Base-by-base conservation (phyloP, 306 rosid genomes). In the Potentilla sterilis region DNA sequence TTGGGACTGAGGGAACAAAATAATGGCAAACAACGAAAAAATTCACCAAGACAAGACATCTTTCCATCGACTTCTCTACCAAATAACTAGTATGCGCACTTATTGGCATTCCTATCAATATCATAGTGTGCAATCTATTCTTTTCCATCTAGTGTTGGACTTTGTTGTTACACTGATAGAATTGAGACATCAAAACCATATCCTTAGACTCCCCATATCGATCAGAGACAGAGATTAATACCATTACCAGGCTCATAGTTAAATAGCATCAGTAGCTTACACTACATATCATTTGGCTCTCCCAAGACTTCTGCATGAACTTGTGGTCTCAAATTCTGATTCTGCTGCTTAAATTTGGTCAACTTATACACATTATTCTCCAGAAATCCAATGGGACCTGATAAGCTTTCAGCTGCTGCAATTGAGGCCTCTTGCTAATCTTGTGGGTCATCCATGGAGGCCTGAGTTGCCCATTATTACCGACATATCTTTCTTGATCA, bases 101-200 rank as follows among this genome's bases (percentile, higher is more conserved):
- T 7, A 35, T 75, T 21, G 72, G 71, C 67, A 15, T 57, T 6
- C 46, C 37, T 16, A 22, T 64, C 70, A 35, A 48, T 40, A 28
- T 61, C 46, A 15, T 61, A 41, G 76, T 70, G 62, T n/a, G n/a
- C 81, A 47, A 38, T 48, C 24, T 48, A 47, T 62, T 74, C 18
- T 55, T 38, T 58, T 70, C 51, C 65, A 7, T 37, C 51, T 66
- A 46, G 84, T 74, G 89, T 75, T 35, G 59, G 71, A 74, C 59
- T 77, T 77, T 67, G 71, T 67, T 74, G 81, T 47, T 80, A 78
- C 74, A 64, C 70, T 68, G 83, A 32, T 54, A 79, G 73, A 18
- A 83, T 75, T 69, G 75, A 81, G 81, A 85, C 78, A 81, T 81
- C 77, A 79, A 46, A 78, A 77, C 81, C 81, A 78, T 40, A 38